These are phyloP conservation scores for Sphaerosporella brunnea DNA, from an alignment of 495 filamentous ascomycete species.

Conservation along the genomic window DNA sequence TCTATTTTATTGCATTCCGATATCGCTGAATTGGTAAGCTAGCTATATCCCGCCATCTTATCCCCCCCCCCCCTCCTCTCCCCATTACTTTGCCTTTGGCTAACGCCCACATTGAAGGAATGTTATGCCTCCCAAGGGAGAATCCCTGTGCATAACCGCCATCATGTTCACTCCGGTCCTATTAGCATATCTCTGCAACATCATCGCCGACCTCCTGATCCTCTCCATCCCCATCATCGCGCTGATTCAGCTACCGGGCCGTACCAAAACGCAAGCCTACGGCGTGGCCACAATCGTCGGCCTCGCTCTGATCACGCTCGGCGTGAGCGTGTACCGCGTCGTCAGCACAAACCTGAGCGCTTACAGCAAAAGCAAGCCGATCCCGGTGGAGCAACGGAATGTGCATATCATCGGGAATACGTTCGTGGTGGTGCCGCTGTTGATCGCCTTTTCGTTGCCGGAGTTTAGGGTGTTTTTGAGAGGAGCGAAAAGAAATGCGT, in stretches of 20 bases:
- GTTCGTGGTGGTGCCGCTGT: background rate
- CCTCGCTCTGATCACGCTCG: background rate
- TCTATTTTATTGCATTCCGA: background rate
- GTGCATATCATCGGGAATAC: background rate
- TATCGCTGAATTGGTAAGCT: background rate
- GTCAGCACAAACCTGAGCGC: background rate
- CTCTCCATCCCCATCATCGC: conserved; percentile 1
- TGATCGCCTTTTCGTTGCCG: conserved; percentile 1
- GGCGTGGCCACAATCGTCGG: background rate
- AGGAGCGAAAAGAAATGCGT: too few relatives aligned
- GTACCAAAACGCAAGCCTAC: background rate
- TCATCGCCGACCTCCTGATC: conserved; percentile 1
- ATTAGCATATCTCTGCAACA: background rate
- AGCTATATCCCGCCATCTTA: too few relatives aligned
- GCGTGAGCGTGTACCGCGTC: background rate
- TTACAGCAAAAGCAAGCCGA: background rate
- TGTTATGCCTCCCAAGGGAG: too few relatives aligned
- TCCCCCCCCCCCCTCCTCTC: background rate
- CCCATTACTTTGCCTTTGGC: too few relatives aligned
- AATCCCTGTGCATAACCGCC: background rate
- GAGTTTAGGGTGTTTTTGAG: background rate
- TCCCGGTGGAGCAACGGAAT: background rate
- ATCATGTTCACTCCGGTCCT: background rate
- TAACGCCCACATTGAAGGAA: too few relatives aligned
- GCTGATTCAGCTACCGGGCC: background rate